phyloP scores from a whole-genome alignment of 1,139 yeast species.

The Scheffersomyces titani region DNA sequence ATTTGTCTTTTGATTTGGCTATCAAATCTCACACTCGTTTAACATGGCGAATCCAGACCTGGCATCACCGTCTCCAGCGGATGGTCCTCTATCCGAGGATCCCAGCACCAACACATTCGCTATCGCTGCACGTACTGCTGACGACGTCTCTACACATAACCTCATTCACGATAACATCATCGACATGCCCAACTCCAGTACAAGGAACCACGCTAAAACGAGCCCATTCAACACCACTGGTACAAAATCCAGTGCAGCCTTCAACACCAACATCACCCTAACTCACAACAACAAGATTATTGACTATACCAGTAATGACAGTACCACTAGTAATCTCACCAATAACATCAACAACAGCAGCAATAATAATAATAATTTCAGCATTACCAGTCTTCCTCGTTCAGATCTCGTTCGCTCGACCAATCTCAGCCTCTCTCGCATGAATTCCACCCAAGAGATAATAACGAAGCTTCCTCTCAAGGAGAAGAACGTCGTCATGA shows the following conservation, averaged over 20 bases:
- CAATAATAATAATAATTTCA: no score
- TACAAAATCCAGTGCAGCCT: background rate
- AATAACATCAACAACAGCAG: background rate
- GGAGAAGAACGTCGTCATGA: background rate
- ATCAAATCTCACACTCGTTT: background rate
- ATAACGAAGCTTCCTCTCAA: background rate
- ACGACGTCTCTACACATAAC: background rate
- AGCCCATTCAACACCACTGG: background rate
- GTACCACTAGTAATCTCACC: conserved; percentile 1
- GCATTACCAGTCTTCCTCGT: background rate
- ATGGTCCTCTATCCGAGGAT: background rate
- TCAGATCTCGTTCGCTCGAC: background rate
- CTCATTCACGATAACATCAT: background rate
- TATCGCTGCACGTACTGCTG: background rate
- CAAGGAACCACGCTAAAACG: background rate
- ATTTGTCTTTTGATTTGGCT: background rate
- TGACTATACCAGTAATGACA: background rate
- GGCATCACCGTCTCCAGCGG: background rate
- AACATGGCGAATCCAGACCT: background rate
- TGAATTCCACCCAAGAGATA: background rate
- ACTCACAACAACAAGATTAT: background rate
- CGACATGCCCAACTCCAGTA: background rate
- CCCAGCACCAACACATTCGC: background rate
- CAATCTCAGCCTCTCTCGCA: background rate
- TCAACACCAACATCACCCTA: background rate